These are phyloP conservation scores for Carex myosuroides DNA, from an alignment of 176 grass and related monocot species.

Conservation along the genomic window DNA sequence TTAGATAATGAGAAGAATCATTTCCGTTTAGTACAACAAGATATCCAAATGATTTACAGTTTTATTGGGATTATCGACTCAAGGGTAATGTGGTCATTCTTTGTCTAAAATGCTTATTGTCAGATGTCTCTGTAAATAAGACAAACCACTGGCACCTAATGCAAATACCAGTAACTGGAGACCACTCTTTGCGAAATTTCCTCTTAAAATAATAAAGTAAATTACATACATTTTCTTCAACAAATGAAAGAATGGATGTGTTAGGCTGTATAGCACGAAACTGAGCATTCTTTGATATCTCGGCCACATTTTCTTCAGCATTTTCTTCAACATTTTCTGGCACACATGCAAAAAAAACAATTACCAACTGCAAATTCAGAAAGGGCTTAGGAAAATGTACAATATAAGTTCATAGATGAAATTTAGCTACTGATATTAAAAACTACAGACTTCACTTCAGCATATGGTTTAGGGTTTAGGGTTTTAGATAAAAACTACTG, in stretches of 20 bases:
- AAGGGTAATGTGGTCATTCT: background rate
- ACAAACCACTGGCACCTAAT: background rate
- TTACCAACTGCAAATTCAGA: constrained; percentile 24
- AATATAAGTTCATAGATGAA: background rate
- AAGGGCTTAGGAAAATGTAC: constrained; percentile 16
- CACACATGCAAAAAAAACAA: background rate
- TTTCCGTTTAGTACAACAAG: background rate
- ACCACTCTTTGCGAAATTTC: background rate
- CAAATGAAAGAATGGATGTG: constrained; percentile 71
- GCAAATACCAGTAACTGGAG: background rate
- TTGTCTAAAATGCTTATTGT: background rate
- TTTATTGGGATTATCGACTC: background rate
- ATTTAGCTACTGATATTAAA: constrained; percentile 3
- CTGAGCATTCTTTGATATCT: constrained; percentile 89
- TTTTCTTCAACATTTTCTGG: constrained; percentile 40
- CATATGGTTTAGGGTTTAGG: no score
- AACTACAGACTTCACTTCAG: background rate
- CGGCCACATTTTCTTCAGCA: constrained; percentile 35
- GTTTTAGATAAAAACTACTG: no score
- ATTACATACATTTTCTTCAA: constrained; percentile 80
- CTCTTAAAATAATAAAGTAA: background rate
- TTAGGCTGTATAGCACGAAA: constrained; percentile 77
- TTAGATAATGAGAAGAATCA: background rate
- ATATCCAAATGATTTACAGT: background rate
- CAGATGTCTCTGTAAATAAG: background rate